Percentiles rank a stretch among this genome's conserved stretches.
These are phyloP conservation scores for Triadica sebifera DNA, from an alignment of 345 rosid species.

Conservation along the genomic window DNA sequence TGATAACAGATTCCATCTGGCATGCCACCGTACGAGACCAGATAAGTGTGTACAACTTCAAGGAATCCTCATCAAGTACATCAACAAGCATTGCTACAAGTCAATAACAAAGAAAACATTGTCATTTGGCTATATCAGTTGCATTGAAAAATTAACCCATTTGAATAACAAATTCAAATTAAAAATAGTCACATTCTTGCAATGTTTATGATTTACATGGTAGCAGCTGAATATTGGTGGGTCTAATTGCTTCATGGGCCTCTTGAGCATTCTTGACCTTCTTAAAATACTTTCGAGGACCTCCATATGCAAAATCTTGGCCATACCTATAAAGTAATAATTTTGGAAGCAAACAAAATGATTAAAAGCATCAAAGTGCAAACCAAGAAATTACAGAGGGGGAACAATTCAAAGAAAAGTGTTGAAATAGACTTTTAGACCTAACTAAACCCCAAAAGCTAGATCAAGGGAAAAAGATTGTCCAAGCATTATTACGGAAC, in stretches of 20 bases:
- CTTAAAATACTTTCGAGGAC: slow-evolving; percentile 76
- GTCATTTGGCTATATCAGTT: slow-evolving; percentile 6
- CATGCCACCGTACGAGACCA: slow-evolving; percentile 94
- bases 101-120: slow-evolving; percentile 17
- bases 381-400: background rate
- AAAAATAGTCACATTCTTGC: slow-evolving; percentile 15
- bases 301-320: slow-evolving; percentile 46
- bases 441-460: no score
- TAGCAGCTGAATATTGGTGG: slow-evolving; percentile 70
- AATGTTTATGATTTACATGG: slow-evolving; percentile 59
- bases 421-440: no score
- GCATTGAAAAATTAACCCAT: slow-evolving; percentile 6
- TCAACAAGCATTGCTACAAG: slow-evolving; percentile 62
- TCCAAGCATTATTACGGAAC: no score
- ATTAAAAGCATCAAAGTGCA: background rate
- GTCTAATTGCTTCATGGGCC: slow-evolving; percentile 99
- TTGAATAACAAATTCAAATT: slow-evolving; percentile 7
- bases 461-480: no score
- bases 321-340: slow-evolving; percentile 63
- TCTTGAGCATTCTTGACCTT: slow-evolving; percentile 98
- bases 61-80: slow-evolving; percentile 78
- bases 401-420: background rate
- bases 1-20: slow-evolving; percentile 80
- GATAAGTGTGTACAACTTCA: slow-evolving; percentile 85
- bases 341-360: slow-evolving; percentile 3